Evolutionary conservation across 164 flowering plant genomes (phyloP).

Genomic region (Vitis labrusca): DNA sequence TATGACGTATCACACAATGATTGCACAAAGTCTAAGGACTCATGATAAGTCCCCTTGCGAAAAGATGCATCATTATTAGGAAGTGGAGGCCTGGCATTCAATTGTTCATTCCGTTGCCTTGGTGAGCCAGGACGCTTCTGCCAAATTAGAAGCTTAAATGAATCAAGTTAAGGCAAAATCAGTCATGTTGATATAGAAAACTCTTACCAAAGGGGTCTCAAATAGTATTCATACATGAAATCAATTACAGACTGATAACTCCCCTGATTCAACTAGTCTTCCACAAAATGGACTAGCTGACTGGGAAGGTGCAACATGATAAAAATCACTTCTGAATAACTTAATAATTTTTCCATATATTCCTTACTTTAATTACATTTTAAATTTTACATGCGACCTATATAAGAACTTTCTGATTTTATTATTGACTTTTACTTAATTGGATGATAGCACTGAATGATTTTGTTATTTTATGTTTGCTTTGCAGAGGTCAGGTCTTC

Average conservation of each 20-base stretch:
- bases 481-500: no score
- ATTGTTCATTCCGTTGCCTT: constrained; percentile 59
- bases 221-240: background rate
- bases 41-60: constrained; percentile 90
- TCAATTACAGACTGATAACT: background rate
- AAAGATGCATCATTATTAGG: constrained; percentile 66
- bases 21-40: constrained; percentile 89
- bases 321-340: background rate
- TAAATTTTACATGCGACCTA: no score
- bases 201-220: background rate
- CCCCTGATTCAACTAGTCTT: background rate
- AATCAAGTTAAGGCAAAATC: background rate
- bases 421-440: no score
- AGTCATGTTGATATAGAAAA: background rate
- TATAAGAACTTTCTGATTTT: no score
- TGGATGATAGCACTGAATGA: no score
- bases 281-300: no score
- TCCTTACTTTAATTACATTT: no score
- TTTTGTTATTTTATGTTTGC: no score
- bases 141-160: constrained; percentile 19
- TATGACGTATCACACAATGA: constrained; percentile 91
- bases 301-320: background rate
- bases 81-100: constrained; percentile 74
- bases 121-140: constrained; percentile 81
- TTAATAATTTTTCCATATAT: no score